Base-by-base conservation (phyloP, 305 asterid genomes). In the Fraxinus sp. region DNA sequence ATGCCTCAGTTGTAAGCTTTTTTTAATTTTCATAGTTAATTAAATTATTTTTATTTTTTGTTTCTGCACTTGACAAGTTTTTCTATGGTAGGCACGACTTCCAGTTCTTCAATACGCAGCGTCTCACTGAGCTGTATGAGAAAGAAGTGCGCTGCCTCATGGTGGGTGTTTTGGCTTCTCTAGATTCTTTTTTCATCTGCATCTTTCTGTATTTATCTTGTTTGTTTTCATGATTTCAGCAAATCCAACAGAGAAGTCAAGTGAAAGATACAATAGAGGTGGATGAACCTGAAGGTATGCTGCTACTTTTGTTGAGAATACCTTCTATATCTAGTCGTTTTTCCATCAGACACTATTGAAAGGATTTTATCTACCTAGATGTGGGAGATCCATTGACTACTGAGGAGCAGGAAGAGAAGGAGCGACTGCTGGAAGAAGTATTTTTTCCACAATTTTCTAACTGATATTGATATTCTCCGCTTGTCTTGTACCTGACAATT, bases 401-500 rank as follows among this genome's bases (percentile, higher is more conserved):
- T 16, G 97, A 97, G 79, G 99, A 97, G 90, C 98, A 93, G 92
- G 98, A 95, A 86, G 99, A 97, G 79, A 97, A 95, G 86, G 99
- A 95, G 77, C 90, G 46, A 78, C 85, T 95, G 77, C 92, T 97
- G 84, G 98, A 93, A 87, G 98, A 95, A 79, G 99, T 93, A 85
- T 79, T 90, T 64, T 76, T 66, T 70, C 32, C 66, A 26, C 75
- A 35, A 81, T 41, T 32, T 73, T 80, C 26, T 20, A 6, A 28
- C 22, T 72, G 10, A 76, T 83, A 20, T 82, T 35, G 18, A 73
- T 24, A 55, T 33, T 26, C 36, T 74, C 64, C 64, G 33, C 79
- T 80, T 77, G 8, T 66, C 81, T 80, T 76, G 73, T 46, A 57
- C 57, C 82, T 81, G 83, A 77, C 55, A 43, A 36, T 82, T 66